Base-by-base conservation (phyloP, 1,139 yeast genomes). In the Debaryomycetaceae sp. region DNA sequence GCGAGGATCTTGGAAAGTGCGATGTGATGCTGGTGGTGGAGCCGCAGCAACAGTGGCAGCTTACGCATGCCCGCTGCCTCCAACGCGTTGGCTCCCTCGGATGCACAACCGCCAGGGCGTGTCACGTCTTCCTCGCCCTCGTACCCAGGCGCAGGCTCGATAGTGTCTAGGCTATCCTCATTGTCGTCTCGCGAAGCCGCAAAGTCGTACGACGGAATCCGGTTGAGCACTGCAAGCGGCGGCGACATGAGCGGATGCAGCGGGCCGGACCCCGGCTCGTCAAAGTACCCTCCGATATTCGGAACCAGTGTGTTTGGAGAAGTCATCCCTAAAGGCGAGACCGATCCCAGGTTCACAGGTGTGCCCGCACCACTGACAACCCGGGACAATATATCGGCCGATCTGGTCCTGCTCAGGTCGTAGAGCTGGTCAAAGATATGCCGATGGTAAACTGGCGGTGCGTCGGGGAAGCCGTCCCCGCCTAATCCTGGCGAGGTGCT, bases 391-490 rank as follows among this genome's bases (percentile, higher is more conserved):
- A 61, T 67, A 25, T 56, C 34, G 1, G 68, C 68, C 6, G 62
- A 49, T 31, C 53, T 58, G 2, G 63, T 55, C 15, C 53, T 46
- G 21, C 49, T 47, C 27, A 55, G 45, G 39, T 63, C 69, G 36
- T 45, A 63, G 5, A 58, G 36, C 31, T 51, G 47, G 38, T 64
- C 71, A 32, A 42, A 49, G 4, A 52, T 45, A 28, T 62, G 62
- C 29, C 55, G 46, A 28, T 58, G 60, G 37, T 64, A 64, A 23
- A 62, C 30, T 3, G 71, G 70, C 7, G 69, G 72, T 3, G 68
- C 68, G 3, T 39, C 40, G 3, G 48, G 59, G 19, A 45, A 47
- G 11, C 51, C 42, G 29, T 55, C 62, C 25, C 50, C 47, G 15
- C 59, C 58, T 16, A 43, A 39, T n/a, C n/a, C n/a, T n/a, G n/a